Evolutionary conservation across 495 filamentous ascomycete genomes (phyloP).

Genomic region (Chaetomium fimeti): DNA sequence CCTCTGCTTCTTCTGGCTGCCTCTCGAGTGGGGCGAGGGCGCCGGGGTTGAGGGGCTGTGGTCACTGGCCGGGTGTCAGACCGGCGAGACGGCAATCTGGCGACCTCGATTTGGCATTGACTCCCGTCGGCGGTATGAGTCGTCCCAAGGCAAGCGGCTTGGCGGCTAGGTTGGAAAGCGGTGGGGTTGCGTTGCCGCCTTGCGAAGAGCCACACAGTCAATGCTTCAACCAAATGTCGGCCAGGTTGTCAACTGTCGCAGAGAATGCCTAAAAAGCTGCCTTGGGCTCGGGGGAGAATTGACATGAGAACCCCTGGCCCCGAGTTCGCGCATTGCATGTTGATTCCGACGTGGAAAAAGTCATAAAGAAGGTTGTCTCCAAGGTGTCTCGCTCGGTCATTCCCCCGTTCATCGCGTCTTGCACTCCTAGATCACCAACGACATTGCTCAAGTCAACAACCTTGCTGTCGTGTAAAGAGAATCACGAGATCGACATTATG

Average conservation of each 20-base stretch:
- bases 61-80: too few species aligned
- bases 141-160: too few species aligned
- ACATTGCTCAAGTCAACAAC: neutral
- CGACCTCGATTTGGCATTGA: neutral
- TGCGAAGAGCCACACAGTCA: neutral
- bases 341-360: neutral
- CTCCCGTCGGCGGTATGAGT: neutral
- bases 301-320: neutral
- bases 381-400: neutral
- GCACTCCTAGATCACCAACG: too few species aligned
- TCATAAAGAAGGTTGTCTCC: neutral
- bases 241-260: neutral
- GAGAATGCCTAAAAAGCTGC: slow-evolving; percentile 12
- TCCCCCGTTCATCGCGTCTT: too few species aligned
- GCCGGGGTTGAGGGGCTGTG: too few species aligned
- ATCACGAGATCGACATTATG: neutral
- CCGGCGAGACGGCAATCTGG: too few species aligned
- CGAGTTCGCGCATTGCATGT: neutral
- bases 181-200: neutral
- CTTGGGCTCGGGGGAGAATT: neutral
- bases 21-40: too few species aligned
- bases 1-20: too few species aligned
- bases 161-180: too few species aligned
- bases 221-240: neutral
- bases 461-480: too few species aligned